phyloP scores from a whole-genome alignment of 2,329 filamentous ascomycete genomes.

The Aspergillus puulaauensis region DNA sequence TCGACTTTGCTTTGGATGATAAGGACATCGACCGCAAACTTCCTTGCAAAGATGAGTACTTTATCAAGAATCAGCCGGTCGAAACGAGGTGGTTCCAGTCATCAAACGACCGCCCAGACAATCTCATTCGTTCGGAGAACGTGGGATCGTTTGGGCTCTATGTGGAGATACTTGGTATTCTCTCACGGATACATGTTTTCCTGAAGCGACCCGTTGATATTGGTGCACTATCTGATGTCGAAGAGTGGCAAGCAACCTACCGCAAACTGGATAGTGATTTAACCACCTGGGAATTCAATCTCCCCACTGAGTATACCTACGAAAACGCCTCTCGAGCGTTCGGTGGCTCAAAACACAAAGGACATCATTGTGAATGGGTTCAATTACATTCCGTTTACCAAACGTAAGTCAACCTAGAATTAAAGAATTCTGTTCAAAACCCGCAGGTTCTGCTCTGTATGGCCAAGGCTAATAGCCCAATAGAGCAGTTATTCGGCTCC shows the following conservation, averaged over 20 bases:
- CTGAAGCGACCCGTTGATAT: constrained; percentile 89
- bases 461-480: constrained; percentile 20
- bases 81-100: constrained; percentile 78
- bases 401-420: constrained; percentile 54
- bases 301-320: constrained; percentile 75
- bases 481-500: constrained; percentile 78
- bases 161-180: constrained; percentile 82
- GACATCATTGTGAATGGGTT: constrained; percentile 78
- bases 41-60: constrained; percentile 84
- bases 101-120: constrained; percentile 56
- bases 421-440: too few species aligned
- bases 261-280: constrained; percentile 79
- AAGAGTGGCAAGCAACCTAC: constrained; percentile 85
- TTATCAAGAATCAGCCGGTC: constrained; percentile 77
- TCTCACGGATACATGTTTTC: constrained; percentile 85
- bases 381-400: constrained; percentile 91
- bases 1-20: constrained; percentile 86
- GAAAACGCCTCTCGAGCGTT: constrained; percentile 76
- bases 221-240: constrained; percentile 76
- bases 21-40: constrained; percentile 84
- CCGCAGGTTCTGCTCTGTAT: background rate
- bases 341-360: constrained; percentile 63
- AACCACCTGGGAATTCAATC: constrained; percentile 77
- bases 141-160: constrained; percentile 87
- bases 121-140: constrained; percentile 72